Base-by-base conservation (phyloP, 305 asterid species). In the Caryopteris hybrid region DNA sequence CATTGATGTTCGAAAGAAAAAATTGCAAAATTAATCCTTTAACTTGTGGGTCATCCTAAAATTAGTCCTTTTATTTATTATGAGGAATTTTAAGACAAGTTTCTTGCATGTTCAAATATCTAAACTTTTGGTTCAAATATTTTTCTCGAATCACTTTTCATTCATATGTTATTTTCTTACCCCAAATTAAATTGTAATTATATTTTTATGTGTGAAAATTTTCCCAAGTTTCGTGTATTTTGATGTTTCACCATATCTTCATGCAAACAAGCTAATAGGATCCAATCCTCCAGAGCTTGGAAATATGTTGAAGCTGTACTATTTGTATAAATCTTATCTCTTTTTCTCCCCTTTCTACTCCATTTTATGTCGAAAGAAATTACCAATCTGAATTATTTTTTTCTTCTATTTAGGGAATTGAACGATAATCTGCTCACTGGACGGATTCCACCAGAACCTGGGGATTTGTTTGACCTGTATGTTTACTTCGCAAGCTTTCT, bases 1-100 rank as follows among this genome's bases (percentile, higher is more conserved):
- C 84, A 95, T 98, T 78, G 99, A 95, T 84, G 99, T 95, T 48
- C 79, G 98, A 38, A 95, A 95, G 67, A 92, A 95, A 61, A 92
- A 98, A 68, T 85, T 95, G 84, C 2, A n/a, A n/a, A 86, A 89
- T n/a, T n/a, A n/a, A n/a, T n/a, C n/a, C n/a, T n/a, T n/a, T n/a
- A n/a, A n/a, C n/a, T n/a, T n/a, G n/a, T 39, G 98, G 99, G 50
- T 68, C 91, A 22, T 74, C 98, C 99, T 48, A 86, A 79, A 21
- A 84, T n/a, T n/a, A n/a, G n/a, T n/a, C n/a, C n/a, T n/a, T n/a
- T n/a, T n/a, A n/a, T n/a, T n/a, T n/a, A n/a, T n/a, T n/a, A n/a
- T n/a, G n/a, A n/a, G n/a, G n/a, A n/a, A n/a, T n/a, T n/a, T n/a
- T n/a, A n/a, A n/a, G n/a, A n/a, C n/a, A n/a, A n/a, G n/a, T n/a